Evolutionary conservation across 805 yeast species (phyloP).

Genomic region (Candida oleophila): DNA sequence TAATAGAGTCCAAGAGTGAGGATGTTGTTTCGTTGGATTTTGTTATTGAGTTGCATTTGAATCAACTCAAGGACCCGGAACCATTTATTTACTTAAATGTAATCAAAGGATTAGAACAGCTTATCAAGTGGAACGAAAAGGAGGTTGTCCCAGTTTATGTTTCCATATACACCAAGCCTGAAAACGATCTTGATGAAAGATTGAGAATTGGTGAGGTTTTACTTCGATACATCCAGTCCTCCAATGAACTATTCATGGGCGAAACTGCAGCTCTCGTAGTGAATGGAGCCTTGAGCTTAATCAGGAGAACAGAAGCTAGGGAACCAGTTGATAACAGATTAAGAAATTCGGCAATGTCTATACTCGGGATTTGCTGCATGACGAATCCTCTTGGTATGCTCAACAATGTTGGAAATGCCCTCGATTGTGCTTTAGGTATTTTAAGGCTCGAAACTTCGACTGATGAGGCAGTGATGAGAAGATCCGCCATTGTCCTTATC

Average conservation of each 20-base stretch:
- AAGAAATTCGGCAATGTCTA: constrained; percentile 84
- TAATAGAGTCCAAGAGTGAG: constrained; percentile 50
- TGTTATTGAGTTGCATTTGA: constrained; percentile 60
- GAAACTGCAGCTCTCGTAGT: constrained; percentile 42
- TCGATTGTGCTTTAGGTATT: constrained; percentile 79
- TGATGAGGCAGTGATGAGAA: constrained; percentile 58
- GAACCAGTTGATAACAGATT: constrained; percentile 54
- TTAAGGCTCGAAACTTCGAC: constrained; percentile 52
- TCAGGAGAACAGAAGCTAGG: constrained; percentile 24
- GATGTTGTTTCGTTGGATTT: constrained; percentile 47
- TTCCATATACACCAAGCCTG: constrained; percentile 33
- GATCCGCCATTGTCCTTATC: constrained; percentile 72
- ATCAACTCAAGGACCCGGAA: constrained; percentile 71
- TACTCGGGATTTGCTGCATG: constrained; percentile 71
- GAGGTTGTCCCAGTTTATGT: constrained; percentile 38
- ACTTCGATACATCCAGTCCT: constrained; percentile 51
- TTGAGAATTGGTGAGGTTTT: constrained; percentile 82
- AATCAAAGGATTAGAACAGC: constrained; percentile 69
- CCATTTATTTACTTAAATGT: constrained; percentile 86
- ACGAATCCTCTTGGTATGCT: constrained; percentile 55
- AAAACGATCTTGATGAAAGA: constrained; percentile 56
- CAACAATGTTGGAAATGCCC: constrained; percentile 48
- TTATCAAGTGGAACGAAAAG: constrained; percentile 46
- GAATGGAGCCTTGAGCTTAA: constrained; percentile 38
- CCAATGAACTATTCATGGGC: constrained; percentile 51